Evolutionary conservation across 108 stramenopile species (phyloP).

Genomic region (Nannochloropsis oceanica): DNA sequence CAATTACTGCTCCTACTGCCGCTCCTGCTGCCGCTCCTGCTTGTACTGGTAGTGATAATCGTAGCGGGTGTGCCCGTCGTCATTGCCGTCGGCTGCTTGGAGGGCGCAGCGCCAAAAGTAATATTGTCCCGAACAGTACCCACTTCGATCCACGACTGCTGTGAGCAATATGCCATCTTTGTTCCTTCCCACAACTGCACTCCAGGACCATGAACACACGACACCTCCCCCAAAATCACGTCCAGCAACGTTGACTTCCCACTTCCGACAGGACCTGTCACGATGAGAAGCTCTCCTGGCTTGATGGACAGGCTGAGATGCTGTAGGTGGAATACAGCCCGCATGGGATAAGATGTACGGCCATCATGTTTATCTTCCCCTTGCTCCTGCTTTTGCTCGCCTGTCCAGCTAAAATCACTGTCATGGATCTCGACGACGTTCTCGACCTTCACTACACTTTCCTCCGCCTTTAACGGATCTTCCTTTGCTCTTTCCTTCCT

Average conservation of each 20-base stretch:
- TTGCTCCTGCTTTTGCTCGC: not conserved
- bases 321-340: not conserved
- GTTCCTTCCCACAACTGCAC: not conserved
- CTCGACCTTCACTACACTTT: not conserved
- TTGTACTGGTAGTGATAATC: not conserved
- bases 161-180: not conserved
- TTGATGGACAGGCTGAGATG: not conserved
- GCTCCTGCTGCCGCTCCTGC: no score
- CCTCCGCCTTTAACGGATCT: not conserved
- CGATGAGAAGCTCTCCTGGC: not conserved
- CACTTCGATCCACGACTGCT: not conserved
- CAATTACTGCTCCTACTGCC: not conserved
- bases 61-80: not conserved
- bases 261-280: not conserved
- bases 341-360: not conserved
- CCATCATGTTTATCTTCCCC: not conserved
- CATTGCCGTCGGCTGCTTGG: not conserved
- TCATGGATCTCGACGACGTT: not conserved
- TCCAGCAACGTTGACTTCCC: constrained; percentile 14
- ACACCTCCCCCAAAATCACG: constrained; percentile 29
- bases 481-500: not conserved
- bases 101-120: not conserved
- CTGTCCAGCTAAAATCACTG: not conserved
- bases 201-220: constrained; percentile 40
- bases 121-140: not conserved